These are phyloP conservation scores for Pharnaceum exiguum DNA, from an alignment of 148 eudicot species.

Conservation along the genomic window DNA sequence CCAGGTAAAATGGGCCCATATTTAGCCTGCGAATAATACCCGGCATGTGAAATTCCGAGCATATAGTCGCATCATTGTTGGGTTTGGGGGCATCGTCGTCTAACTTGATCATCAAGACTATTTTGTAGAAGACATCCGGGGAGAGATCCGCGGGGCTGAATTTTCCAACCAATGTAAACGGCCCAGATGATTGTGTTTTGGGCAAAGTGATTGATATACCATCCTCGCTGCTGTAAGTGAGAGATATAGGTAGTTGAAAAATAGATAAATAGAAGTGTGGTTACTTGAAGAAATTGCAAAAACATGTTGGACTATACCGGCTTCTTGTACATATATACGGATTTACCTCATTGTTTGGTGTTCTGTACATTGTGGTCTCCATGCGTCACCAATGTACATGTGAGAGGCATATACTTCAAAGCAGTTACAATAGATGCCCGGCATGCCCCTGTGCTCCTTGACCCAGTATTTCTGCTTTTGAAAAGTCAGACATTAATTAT, in stretches of 20 bases:
- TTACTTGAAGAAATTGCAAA: too few species aligned
- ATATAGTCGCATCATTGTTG: constrained; percentile 30
- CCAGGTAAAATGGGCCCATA: too few species aligned
- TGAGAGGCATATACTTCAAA: constrained; percentile 17
- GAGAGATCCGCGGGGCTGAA: constrained; percentile 38
- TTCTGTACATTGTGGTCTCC: background rate
- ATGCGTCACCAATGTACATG: background rate
- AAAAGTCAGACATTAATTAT: background rate
- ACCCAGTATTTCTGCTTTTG: constrained; percentile 18
- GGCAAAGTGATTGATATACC: constrained; percentile 24
- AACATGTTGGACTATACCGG: background rate
- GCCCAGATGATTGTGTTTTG: constrained; percentile 22
- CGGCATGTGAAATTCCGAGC: background rate
- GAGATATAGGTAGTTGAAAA: background rate
- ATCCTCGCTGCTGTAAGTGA: background rate
- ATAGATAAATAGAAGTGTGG: background rate
- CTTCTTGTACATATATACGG: background rate
- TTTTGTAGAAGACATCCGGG: constrained; percentile 36
- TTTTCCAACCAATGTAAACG: constrained; percentile 46
- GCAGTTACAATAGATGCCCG: constrained; percentile 8
- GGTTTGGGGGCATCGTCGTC: constrained; percentile 39
- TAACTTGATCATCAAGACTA: constrained; percentile 42
- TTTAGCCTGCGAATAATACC: background rate
- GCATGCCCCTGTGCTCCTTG: background rate
- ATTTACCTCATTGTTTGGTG: background rate